These are phyloP conservation scores for Botrytis hyacinthi DNA, from an alignment of 2,329 filamentous ascomycete species.

Conservation along the genomic window DNA sequence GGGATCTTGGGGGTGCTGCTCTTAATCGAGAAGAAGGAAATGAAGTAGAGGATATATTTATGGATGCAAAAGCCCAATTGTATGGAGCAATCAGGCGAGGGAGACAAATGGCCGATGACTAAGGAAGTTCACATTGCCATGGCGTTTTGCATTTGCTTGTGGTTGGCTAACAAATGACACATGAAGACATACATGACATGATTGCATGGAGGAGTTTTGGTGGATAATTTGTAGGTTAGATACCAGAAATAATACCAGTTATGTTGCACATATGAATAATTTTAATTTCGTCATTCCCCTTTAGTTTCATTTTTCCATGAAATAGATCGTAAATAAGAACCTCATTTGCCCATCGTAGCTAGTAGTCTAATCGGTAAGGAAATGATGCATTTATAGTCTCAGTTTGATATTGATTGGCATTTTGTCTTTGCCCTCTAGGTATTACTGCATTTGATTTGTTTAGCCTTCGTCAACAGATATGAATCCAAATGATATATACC, in stretches of 20 bases:
- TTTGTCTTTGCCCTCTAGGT: background rate
- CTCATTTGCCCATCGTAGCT: background rate
- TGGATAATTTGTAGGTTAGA: conserved; percentile 11
- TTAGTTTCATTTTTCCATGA: no score
- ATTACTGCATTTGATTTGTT: no score
- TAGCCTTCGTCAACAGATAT: background rate
- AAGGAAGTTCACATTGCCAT: conserved; percentile 26
- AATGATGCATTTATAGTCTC: background rate
- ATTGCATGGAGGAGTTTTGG: conserved; percentile 16
- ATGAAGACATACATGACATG: conserved; percentile 13
- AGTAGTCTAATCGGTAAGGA: background rate
- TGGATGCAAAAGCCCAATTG: conserved; percentile 73
- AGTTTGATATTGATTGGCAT: background rate
- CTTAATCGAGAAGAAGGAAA: conserved; percentile 65
- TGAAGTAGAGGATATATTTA: conserved; percentile 73
- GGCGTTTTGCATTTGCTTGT: conserved; percentile 26
- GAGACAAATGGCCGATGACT: conserved; percentile 32
- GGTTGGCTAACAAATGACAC: conserved; percentile 5
- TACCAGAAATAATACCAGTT: conserved; percentile 10
- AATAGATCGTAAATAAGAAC: background rate
- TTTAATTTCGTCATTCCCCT: background rate
- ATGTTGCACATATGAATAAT: background rate
- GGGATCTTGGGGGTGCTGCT: conserved; percentile 56
- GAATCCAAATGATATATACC: background rate
- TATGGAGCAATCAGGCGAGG: conserved; percentile 67